Base-by-base conservation (phyloP, 768 basidiomycete genomes). In the Auriscalpium orientale region DNA sequence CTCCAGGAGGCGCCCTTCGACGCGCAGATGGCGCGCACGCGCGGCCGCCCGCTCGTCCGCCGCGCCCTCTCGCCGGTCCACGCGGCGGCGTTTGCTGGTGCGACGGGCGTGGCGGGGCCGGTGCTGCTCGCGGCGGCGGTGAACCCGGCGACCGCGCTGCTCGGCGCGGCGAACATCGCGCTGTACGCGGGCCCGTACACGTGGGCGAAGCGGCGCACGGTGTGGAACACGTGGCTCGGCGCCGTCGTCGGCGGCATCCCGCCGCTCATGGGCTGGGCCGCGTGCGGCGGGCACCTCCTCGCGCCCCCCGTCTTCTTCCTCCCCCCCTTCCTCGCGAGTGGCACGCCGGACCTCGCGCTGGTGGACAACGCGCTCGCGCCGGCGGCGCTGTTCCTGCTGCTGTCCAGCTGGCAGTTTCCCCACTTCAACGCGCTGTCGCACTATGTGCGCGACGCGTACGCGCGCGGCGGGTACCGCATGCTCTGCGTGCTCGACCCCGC, bases 391-490 rank as follows among this genome's bases (percentile, higher is more conserved):
- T 91, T 90, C 72, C 78, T 86, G 71, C 71, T 98, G 48, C 79
- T 97, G 9, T 99, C 85, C 74, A 89, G 88, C 58, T 99, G 95
- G 95, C 97, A 99, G 67, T 98, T 98, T 73, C 95, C 95, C 37
- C 95, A 99, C 70, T 98, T 99, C 75, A 98, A 95, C 70, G 71
- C 92, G 1, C 77, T 99, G n/a, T 85, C 94, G 8, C 82, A 97
- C 70, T 75, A 95, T 50, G 80, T 95, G 9, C 83, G 95, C 38
- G 83, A 80, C 10, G 87, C 87, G 18, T 99, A 99, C 70, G 91
- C 97, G 4, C 84, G 91, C 66, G 91, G 88, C 18, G 95, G 95
- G 16, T 99, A 95, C 68, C 80, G 79, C 51, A 99, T 99, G 97
- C 80, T 98, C 11, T 84, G 85, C 35, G 87, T 93, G 55, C 72